Conservation (phyloP, 345 rosid genomes). For the Rhodamnia rubescens region DNA sequence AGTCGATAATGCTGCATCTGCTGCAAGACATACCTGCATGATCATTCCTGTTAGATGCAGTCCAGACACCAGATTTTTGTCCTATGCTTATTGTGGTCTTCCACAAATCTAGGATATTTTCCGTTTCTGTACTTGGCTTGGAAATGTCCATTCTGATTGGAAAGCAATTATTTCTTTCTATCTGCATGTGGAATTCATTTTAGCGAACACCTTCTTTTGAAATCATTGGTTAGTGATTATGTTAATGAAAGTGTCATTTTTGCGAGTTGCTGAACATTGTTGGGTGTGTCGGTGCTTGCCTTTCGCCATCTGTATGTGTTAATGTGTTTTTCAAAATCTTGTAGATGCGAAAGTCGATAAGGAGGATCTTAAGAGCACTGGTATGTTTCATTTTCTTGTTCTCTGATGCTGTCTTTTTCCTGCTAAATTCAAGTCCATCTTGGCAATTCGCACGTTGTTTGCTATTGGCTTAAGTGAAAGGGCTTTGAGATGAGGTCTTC, state of each 20-base stretch:
- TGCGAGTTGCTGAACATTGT: neutral
- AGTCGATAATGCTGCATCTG: neutral
- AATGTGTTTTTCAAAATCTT: conserved; percentile 11
- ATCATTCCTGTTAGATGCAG: neutral
- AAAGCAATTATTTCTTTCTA: neutral
- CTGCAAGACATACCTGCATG: neutral
- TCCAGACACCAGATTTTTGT: neutral
- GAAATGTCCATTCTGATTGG: neutral
- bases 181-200: neutral
- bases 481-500: neutral
- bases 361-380: conserved; percentile 68
- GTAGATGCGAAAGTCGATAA: conserved; percentile 73
- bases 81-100: neutral
- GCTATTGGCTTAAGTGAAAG: neutral
- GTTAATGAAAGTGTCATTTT: neutral
- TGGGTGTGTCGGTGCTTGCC: neutral
- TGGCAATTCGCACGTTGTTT: neutral
- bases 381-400: conserved; percentile 19
- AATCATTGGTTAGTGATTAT: neutral
- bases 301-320: neutral
- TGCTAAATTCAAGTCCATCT: neutral
- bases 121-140: neutral
- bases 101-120: neutral
- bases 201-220: neutral
- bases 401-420: neutral